These are phyloP conservation scores for Stentor roeselii DNA, from an alignment of 73 alveolate species.

Conservation along the genomic window DNA sequence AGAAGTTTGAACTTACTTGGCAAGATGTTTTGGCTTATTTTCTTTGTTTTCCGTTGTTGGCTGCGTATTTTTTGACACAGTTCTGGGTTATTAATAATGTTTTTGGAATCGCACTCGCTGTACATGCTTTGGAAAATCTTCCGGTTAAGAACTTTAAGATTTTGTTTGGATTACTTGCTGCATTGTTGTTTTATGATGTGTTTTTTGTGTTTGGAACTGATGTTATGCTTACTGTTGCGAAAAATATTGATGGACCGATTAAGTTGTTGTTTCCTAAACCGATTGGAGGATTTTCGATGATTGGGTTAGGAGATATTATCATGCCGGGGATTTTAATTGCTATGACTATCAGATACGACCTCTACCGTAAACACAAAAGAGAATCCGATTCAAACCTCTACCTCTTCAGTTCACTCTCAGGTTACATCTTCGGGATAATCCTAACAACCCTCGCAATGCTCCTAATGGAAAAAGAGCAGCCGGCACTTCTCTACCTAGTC, in stretches of 20 bases:
- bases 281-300: conserved; percentile 70
- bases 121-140: conserved; percentile 74
- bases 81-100: conserved; percentile 87
- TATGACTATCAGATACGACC: conserved; percentile 84
- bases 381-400: conserved; percentile 54
- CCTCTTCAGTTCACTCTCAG: conserved; percentile 72
- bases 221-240: conserved; percentile 98
- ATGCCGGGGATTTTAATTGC: conserved; percentile 97
- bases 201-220: conserved; percentile 98
- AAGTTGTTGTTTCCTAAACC: conserved; percentile 87
- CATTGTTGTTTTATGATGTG: conserved; percentile 93
- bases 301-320: conserved; percentile 98
- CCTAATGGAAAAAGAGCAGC: conserved; percentile 90
- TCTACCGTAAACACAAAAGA: conserved; percentile 55
- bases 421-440: conserved; percentile 82
- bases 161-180: conserved; percentile 59
- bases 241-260: conserved; percentile 91
- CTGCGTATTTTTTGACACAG: conserved; percentile 54
- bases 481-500: conserved; percentile 93
- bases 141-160: conserved; percentile 74
- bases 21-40: conserved; percentile 56
- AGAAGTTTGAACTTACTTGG: conserved; percentile 44
- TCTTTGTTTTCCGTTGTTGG: conserved; percentile 47
- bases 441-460: conserved; percentile 81
- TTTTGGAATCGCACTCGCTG: conserved; percentile 84